Evolutionary conservation across 2,329 filamentous ascomycete species (phyloP), one percentile per base, ranked within the genome.

Genomic region (Rosellinia necatrix): DNA sequence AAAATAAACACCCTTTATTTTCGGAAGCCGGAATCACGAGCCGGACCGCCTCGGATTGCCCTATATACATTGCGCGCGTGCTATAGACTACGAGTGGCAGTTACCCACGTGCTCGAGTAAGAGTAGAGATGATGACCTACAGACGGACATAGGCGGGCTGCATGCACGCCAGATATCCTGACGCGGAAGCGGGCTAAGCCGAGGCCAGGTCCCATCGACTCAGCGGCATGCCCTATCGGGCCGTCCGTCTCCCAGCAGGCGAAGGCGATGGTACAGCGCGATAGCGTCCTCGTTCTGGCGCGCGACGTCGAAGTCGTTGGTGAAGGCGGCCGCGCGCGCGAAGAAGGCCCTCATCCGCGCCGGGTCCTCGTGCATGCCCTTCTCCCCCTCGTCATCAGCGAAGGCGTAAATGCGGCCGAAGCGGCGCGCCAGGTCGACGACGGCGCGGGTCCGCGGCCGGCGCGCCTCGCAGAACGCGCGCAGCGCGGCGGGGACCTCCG

Each of bases 331-430:
- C 47, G 64, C 64, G 54, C 64, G 53, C 2, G 25, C 56, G 35
- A 72, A 70, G 55, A 71, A 70, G 1, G 12, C 21, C 58, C 46
- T 64, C 64, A 70, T 66, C 30, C 64, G 37, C 12, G 50, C 59
- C 2, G 68, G 67, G 27, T 71, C 64, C 55, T 71, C 67, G 19
- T 71, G 65, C 58, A 72, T 66, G 27, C 71, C 64, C 55, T 71
- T 67, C 19, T 71, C 65, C 58, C 72, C 66, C 13, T 56, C 62
- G 7, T 65, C 66, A 29, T 66, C 65, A 1, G 65, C 65, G 35
- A 64, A 69, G 15, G 62, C 65, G 29, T 68, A 69, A 34, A 68
- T 53, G 6, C 67, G 49, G n/a, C 67, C 62, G 40, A 71, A 71
- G 54, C 58, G 60, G 6, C 71, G 54, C 41, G 68, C 67, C 9